These are phyloP conservation scores for Cyclotella distinguenda DNA, from an alignment of 108 stramenopile species.

Conservation along the genomic window DNA sequence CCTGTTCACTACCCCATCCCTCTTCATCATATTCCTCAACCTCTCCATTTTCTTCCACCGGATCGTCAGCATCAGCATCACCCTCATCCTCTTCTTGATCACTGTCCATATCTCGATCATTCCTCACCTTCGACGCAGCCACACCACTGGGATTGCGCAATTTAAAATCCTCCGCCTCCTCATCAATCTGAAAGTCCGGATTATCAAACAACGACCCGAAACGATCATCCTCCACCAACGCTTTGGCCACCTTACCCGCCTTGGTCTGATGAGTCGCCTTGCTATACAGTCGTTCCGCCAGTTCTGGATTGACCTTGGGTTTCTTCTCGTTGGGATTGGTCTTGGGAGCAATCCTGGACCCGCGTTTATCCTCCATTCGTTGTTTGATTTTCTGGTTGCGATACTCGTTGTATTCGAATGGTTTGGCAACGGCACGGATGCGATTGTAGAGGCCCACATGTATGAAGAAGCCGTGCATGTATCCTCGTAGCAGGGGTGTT, in stretches of 20 bases:
- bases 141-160: conserved; percentile 93
- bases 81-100: conserved; percentile 69
- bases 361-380: conserved; percentile 84
- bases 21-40: conserved; percentile 42
- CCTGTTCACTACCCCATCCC: conserved; percentile 46
- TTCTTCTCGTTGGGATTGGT: conserved; percentile 38
- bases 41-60: conserved; percentile 33
- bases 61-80: conserved; percentile 29
- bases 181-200: conserved; percentile 95
- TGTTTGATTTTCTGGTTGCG: conserved; percentile 91
- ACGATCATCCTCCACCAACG: conserved; percentile 90
- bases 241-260: conserved; percentile 69
- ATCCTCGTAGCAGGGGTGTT: conserved; percentile 92
- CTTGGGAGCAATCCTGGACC: conserved; percentile 82
- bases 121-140: conserved; percentile 57
- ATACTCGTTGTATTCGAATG: conserved; percentile 97
- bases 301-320: conserved; percentile 70
- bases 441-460: conserved; percentile 93
- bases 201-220: conserved; percentile 92
- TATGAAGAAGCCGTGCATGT: conserved; percentile 99
- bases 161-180: conserved; percentile 91
- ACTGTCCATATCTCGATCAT: conserved; percentile 82
- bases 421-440: conserved; percentile 91
- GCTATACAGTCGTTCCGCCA: conserved; percentile 70
- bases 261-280: conserved; percentile 70